Evolutionary conservation across 2,329 filamentous ascomycete species (phyloP).

Genomic region (Penicillium italicum): DNA sequence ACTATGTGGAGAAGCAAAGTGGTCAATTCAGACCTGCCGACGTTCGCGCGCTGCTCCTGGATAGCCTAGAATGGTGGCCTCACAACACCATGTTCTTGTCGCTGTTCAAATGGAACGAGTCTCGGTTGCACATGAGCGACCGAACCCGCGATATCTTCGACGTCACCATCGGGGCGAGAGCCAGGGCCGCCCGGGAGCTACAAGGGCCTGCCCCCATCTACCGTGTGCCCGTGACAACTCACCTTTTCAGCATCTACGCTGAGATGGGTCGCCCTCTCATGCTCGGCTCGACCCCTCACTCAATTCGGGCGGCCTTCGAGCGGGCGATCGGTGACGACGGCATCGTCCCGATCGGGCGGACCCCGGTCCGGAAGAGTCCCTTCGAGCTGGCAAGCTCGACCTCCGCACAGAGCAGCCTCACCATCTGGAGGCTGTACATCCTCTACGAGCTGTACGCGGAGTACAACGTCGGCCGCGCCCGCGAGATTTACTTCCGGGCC

Average conservation of each 20-base stretch:
- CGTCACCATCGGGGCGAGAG: slow-evolving; percentile 12
- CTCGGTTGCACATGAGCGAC: slow-evolving; percentile 68
- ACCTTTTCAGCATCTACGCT: slow-evolving; percentile 54
- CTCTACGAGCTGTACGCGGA: slow-evolving; percentile 47
- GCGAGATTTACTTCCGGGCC: slow-evolving; percentile 54
- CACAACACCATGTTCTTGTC: slow-evolving; percentile 72
- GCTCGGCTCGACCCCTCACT: slow-evolving; percentile 49
- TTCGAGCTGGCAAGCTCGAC: slow-evolving; percentile 3
- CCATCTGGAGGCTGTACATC: slow-evolving; percentile 53
- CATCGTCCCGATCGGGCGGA: slow-evolving; percentile 4
- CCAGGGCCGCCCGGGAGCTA: background rate
- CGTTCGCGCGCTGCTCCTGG: slow-evolving; percentile 59
- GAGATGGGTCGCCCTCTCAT: slow-evolving; percentile 49
- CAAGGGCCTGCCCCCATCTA: background rate
- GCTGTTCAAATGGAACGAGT: slow-evolving; percentile 70
- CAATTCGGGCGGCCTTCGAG: slow-evolving; percentile 55
- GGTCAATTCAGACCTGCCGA: slow-evolving; percentile 65
- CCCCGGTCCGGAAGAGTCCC: background rate
- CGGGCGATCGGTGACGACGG: slow-evolving; percentile 43
- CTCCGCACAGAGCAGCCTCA: slow-evolving; percentile 37
- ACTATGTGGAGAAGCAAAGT: slow-evolving; percentile 57
- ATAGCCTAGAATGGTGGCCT: slow-evolving; percentile 64
- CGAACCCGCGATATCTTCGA: slow-evolving; percentile 64
- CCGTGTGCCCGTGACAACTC: slow-evolving; percentile 43
- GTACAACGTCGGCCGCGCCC: slow-evolving; percentile 40